Conservation (phyloP, 129 eudicot species). For the Tanacetum coccineum region DNA sequence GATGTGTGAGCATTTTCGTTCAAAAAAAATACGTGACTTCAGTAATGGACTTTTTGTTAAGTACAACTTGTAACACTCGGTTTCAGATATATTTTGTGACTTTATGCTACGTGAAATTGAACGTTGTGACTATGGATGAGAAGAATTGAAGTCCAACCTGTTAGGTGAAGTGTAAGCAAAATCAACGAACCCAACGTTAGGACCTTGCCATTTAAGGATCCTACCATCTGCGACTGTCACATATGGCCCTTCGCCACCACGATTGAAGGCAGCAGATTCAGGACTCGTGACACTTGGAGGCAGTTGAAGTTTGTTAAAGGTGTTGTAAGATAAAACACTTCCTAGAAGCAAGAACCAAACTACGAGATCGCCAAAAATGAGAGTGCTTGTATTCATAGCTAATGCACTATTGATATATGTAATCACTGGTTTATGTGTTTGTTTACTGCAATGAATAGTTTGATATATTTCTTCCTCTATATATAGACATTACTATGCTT, state of each 20-base stretch:
- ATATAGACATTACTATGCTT: conserved; percentile 12
- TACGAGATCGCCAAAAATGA: no score
- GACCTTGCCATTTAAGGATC: conserved; percentile 41
- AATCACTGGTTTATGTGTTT: no score
- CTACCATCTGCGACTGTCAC: conserved; percentile 42
- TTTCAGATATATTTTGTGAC: no score
- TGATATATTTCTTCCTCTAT: neutral
- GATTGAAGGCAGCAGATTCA: conserved; percentile 39
- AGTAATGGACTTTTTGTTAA: no score
- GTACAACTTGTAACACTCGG: no score
- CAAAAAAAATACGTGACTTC: no score
- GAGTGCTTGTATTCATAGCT: no score
- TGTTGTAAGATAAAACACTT: neutral
- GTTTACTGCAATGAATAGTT: neutral
- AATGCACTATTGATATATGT: no score
- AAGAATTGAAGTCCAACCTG: conserved; percentile 28
- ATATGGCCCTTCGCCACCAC: conserved; percentile 35
- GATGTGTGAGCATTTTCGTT: no score
- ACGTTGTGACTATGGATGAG: neutral
- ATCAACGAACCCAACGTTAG: conserved; percentile 32
- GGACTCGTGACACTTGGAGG: conserved; percentile 39
- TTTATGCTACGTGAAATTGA: no score
- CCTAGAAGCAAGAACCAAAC: neutral
- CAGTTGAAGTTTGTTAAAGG: conserved; percentile 32
- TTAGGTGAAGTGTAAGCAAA: conserved; percentile 42